Percentiles rank a stretch among this genome's conserved stretches.
Evolutionary conservation across 2,329 filamentous ascomycete species (phyloP).

Genomic region (Fusarium begoniae): DNA sequence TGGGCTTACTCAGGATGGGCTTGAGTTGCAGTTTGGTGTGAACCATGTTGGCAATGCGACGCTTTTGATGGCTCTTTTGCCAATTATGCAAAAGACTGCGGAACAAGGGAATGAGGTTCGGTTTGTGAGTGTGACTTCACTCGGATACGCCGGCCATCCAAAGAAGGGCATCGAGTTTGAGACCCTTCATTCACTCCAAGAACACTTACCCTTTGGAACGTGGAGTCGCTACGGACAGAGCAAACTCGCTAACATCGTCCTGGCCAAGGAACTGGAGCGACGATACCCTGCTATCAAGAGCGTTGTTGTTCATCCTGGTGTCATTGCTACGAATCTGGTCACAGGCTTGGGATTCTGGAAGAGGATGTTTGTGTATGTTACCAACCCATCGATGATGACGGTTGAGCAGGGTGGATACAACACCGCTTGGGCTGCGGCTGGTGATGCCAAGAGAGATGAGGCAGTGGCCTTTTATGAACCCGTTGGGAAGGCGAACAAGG

Average conservation of each 20-base stretch:
- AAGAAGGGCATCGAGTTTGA: slow-evolving; percentile 43
- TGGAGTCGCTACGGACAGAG: slow-evolving; percentile 60
- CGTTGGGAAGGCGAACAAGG: slow-evolving; percentile 36
- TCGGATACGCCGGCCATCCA: slow-evolving; percentile 41
- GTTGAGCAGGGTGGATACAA: slow-evolving; percentile 45
- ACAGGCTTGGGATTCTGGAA: slow-evolving; percentile 37
- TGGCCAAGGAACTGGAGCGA: slow-evolving; percentile 55
- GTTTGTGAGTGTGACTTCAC: slow-evolving; percentile 43
- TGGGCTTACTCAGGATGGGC: slow-evolving; percentile 46
- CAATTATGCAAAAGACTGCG: slow-evolving; percentile 35
- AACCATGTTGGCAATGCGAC: slow-evolving; percentile 48
- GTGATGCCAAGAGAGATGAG: slow-evolving; percentile 13
- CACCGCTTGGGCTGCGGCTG: slow-evolving; percentile 47
- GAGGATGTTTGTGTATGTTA: slow-evolving; percentile 38
- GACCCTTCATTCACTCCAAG: slow-evolving; percentile 40
- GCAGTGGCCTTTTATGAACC: slow-evolving; percentile 43
- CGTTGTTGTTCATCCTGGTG: slow-evolving; percentile 60
- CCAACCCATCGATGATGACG: slow-evolving; percentile 37
- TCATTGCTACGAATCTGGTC: slow-evolving; percentile 45
- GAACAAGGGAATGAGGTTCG: slow-evolving; percentile 24
- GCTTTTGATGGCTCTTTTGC: slow-evolving; percentile 48
- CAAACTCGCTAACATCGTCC: slow-evolving; percentile 60
- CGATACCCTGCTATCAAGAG: slow-evolving; percentile 54
- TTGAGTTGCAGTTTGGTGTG: slow-evolving; percentile 49
- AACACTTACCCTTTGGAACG: slow-evolving; percentile 44